Evolutionary conservation across 2,329 filamentous ascomycete genomes (phyloP).

Genomic region (Xylariaceae sp.): DNA sequence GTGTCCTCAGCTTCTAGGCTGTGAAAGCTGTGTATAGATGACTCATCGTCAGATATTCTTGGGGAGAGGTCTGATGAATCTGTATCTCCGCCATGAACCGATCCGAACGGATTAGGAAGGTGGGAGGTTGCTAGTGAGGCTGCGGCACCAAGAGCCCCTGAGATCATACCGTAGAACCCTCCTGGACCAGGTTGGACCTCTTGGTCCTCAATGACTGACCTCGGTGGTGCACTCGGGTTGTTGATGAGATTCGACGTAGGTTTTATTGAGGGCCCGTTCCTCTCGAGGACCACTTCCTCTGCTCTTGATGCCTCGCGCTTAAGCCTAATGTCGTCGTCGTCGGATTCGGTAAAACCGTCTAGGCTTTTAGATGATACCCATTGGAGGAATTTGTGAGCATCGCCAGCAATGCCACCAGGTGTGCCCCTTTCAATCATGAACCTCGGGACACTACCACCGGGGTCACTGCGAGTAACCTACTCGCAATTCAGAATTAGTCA

Average conservation of each 20-base stretch:
- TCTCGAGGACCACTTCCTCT: conserved; percentile 32
- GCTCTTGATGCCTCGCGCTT: conserved; percentile 33
- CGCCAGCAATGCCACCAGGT: conserved; percentile 75
- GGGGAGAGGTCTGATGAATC: conserved; percentile 33
- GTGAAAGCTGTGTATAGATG: conserved; percentile 53
- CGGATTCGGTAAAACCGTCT: conserved; percentile 38
- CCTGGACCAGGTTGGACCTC: conserved; percentile 40
- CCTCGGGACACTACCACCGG: conserved; percentile 82
- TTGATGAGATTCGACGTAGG: conserved; percentile 18
- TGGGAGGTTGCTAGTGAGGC: conserved; percentile 55
- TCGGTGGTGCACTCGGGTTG: conserved; percentile 15
- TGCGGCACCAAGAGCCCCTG: conserved; percentile 54
- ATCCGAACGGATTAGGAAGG: conserved; percentile 40
- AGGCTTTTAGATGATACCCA: conserved; percentile 60
- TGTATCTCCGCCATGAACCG: conserved; percentile 35
- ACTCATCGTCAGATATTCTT: conserved; percentile 45
- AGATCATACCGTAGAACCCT: conserved; percentile 60
- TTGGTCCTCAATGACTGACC: conserved; percentile 24
- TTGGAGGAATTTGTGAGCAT: conserved; percentile 79
- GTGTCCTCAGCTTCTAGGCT: conserved; percentile 56
- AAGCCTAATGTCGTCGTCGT: conserved; percentile 20
- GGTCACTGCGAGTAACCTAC: conserved; percentile 80
- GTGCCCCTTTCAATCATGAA: conserved; percentile 93
- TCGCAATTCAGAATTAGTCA: background rate
- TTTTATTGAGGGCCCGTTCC: conserved; percentile 27